A percentile compares a stretch with the other conserved stretches of the same genome.
Conservation (phyloP, 768 basidiomycete species). For the Roridomyces roridus region DNA sequence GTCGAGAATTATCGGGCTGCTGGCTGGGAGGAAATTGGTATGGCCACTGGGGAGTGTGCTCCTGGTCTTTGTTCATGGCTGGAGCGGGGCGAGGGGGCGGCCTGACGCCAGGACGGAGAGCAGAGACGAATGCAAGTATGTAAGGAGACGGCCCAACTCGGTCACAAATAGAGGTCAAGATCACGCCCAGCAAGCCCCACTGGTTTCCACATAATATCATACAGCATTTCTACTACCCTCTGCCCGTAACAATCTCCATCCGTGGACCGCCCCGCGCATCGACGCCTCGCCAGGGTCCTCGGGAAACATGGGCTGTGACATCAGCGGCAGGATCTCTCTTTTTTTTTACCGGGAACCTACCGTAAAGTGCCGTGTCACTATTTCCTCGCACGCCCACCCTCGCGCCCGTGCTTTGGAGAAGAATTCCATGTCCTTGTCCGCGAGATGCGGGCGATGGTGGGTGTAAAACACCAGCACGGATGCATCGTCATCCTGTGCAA, state of each 20-base stretch:
- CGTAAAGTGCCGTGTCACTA: conserved; percentile 67
- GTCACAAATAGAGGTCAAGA: neutral
- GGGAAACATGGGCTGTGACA: conserved; percentile 82
- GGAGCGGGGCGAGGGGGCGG: neutral
- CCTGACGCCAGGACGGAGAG: conserved; percentile 8
- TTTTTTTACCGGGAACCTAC: conserved; percentile 42
- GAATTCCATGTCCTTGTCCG: conserved; percentile 83
- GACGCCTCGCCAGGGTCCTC: conserved; percentile 83
- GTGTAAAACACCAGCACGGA: conserved; percentile 83
- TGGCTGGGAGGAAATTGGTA: neutral
- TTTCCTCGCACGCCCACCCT: conserved; percentile 79
- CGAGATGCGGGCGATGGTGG: conserved; percentile 86
- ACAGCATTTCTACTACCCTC: neutral
- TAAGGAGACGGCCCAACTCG: neutral
- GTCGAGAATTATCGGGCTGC: neutral
- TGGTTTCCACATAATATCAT: neutral
- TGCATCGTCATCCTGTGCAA: conserved; percentile 33
- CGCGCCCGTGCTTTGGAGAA: conserved; percentile 64
- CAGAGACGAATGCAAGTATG: neutral
- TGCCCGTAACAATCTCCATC: conserved; percentile 66
- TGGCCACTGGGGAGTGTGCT: conserved; percentile 4
- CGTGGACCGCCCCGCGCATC: conserved; percentile 83
- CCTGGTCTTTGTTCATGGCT: conserved; percentile 28
- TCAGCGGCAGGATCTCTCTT: neutral
- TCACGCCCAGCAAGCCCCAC: neutral